These are phyloP conservation scores for Nannochloropsis granulata DNA, from an alignment of 108 stramenopile species.

Conservation along the genomic window DNA sequence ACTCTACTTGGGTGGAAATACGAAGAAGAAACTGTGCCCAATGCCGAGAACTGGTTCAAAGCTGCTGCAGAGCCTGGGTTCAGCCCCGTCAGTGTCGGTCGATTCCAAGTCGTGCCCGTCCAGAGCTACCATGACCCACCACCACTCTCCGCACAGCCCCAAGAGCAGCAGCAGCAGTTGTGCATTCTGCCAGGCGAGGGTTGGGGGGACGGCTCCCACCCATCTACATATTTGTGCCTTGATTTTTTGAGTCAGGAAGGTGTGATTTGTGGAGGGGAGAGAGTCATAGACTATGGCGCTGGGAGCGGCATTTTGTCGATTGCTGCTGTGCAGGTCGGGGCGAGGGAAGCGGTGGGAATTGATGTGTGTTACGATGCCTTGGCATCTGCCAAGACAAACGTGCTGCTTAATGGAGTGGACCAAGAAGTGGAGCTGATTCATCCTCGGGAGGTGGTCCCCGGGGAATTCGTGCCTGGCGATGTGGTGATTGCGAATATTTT, in stretches of 20 bases:
- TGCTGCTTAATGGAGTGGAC: constrained; percentile 8
- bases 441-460: constrained; percentile 3
- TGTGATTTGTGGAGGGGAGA: neutral
- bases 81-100: neutral
- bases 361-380: neutral
- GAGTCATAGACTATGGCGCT: neutral
- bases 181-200: constrained; percentile 14
- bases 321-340: neutral
- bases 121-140: neutral
- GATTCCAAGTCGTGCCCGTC: constrained; percentile 4
- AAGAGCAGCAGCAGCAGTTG: neutral
- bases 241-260: constrained; percentile 5
- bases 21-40: neutral
- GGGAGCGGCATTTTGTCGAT: neutral
- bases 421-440: neutral
- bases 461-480: neutral
- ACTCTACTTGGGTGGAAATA: neutral
- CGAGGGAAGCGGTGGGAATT: neutral
- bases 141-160: neutral
- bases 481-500: constrained; percentile 11
- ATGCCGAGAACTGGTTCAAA: neutral
- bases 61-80: neutral
- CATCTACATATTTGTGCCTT: constrained; percentile 8
- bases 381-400: neutral
- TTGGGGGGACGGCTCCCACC: constrained; percentile 21